These are phyloP conservation scores for Yamadazyma akitaensis DNA, from an alignment of 805 yeast species.

Conservation along the genomic window DNA sequence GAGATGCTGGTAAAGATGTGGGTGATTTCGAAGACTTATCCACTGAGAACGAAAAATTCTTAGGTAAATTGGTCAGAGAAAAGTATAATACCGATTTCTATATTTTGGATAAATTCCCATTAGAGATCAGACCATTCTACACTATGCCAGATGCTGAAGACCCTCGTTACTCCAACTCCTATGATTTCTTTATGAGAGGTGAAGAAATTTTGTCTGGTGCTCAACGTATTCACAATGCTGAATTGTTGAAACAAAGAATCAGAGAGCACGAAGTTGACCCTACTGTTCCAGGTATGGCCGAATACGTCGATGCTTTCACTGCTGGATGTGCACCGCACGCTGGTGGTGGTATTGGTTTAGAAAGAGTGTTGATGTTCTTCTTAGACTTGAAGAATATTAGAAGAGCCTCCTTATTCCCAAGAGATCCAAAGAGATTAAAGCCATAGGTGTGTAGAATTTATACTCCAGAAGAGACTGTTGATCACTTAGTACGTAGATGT, in stretches of 20 bases:
- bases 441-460: constrained; percentile 46
- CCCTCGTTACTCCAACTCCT: constrained; percentile 91
- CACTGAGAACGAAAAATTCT: constrained; percentile 91
- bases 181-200: constrained; percentile 99
- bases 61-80: constrained; percentile 89
- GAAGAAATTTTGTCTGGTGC: constrained; percentile 99
- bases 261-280: constrained; percentile 79
- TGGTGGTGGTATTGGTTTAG: constrained; percentile 99
- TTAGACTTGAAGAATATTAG: constrained; percentile 95
- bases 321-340: constrained; percentile 99
- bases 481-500: too few species aligned
- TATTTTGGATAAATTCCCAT: constrained; percentile 96
- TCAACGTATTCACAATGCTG: constrained; percentile 96
- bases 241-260: constrained; percentile 77
- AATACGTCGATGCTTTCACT: constrained; percentile 87
- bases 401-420: constrained; percentile 98
- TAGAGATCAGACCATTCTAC: constrained; percentile 95
- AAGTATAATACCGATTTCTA: constrained; percentile 97
- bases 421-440: constrained; percentile 92
- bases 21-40: constrained; percentile 87
- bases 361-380: constrained; percentile 98
- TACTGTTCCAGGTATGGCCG: constrained; percentile 74
- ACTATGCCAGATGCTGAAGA: constrained; percentile 98
- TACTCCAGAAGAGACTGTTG: too few species aligned
- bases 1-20: constrained; percentile 81